Evolutionary conservation across 495 filamentous ascomycete genomes (phyloP), one percentile per base, ranked within the genome.

Genomic region (Lasiosphaeria hispida): DNA sequence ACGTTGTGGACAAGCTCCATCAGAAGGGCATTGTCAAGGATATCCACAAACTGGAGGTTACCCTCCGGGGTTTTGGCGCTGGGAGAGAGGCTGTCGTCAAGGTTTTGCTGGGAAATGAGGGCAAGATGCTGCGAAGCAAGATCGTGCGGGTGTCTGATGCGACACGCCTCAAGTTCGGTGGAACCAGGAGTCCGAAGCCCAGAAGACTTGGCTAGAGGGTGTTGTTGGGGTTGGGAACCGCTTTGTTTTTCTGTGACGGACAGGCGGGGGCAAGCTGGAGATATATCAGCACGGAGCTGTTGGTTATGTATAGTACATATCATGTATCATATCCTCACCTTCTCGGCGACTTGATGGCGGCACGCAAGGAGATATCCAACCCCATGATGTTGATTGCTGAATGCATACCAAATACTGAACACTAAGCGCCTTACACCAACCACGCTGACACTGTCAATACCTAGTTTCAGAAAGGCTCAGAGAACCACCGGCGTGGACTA

Each of bases 121-220:
- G 94, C 49, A 85, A 81, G 67, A 65, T 75, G 61, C 62, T 98
- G 45, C 83, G 91, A 59, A 73, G 75, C 13, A 82, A 85, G 75
- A 83, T 97, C 58, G 75, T 78, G 49, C 84, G 84, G 63, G 89
- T 97, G 38, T 81, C 86, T 18, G 94, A 98, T 78, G 73, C 81
- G 36, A 96, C 91, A 45, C 86, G 89, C 66, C 69, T 97, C 68
- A 98, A 97, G 75, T 96, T 97, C 77, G 94, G 95, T 75, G 95
- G 94, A 66, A 91, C 90, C 58, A 88, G 92, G 72, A 91, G 89
- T 77, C 79, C 77, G 68, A 88, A 83, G 65, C 83, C 83, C 39
- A 91, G 91, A 69, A 85, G 94, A 77, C 75, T 97, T 76, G 87
- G 90, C 78, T 92, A 78, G 69, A 62, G 35, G 35, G 19, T 49